phyloP scores from a whole-genome alignment of 495 filamentous ascomycete genomes.

The Penicillium dipodomyicola region DNA sequence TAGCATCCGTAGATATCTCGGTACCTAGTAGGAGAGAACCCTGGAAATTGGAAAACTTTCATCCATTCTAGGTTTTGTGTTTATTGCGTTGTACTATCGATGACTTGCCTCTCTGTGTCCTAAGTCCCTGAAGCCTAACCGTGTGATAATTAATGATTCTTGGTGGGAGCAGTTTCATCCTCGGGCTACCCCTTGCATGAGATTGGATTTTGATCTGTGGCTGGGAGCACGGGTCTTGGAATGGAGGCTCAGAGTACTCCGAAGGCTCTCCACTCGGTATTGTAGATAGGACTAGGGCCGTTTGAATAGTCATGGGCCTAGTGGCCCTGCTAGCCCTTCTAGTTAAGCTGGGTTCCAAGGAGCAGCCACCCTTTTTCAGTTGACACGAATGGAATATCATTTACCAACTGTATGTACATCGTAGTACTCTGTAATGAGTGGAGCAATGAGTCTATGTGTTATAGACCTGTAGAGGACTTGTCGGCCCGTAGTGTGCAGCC shows the following conservation, averaged over 20 bases:
- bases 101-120: constrained; percentile 11
- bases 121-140: constrained; percentile 2
- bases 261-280: background rate
- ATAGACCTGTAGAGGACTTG: background rate
- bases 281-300: background rate
- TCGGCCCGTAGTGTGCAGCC: constrained; percentile 6
- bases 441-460: background rate
- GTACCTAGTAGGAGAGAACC: background rate
- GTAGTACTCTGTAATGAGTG: background rate
- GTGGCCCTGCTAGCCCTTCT: background rate
- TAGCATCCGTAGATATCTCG: background rate
- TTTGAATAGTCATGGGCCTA: background rate
- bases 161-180: constrained; percentile 12
- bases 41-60: background rate
- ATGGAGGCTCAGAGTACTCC: background rate
- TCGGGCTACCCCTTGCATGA: constrained; percentile 27
- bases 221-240: background rate
- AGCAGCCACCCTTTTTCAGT: background rate
- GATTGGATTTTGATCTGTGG: constrained; percentile 12
- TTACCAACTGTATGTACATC: background rate
- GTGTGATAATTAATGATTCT: constrained; percentile 17
- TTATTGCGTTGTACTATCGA: constrained; percentile 1
- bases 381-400: background rate
- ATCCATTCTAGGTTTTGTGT: background rate
- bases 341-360: background rate